Conservation (phyloP, 2,329 filamentous ascomycete genomes). For the Diplodia sapinea region DNA sequence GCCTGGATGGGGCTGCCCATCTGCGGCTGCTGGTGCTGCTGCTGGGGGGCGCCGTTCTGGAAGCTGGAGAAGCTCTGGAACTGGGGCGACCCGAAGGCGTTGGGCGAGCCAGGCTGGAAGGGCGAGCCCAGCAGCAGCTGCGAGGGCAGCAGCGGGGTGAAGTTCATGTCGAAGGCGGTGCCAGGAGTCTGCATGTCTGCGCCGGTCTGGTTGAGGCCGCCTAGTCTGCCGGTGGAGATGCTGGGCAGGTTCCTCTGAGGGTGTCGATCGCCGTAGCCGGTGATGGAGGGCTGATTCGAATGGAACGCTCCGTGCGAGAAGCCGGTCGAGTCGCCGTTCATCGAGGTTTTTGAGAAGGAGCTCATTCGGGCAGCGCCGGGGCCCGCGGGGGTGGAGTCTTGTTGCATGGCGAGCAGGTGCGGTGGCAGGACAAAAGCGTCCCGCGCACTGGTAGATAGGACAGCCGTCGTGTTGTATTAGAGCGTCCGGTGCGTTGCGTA, state of each 20-base stretch:
- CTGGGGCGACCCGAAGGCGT: constrained; percentile 86
- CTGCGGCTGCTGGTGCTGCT: constrained; percentile 65
- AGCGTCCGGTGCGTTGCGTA: constrained; percentile 57
- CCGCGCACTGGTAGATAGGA: constrained; percentile 76
- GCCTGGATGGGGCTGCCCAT: constrained; percentile 76
- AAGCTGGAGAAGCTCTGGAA: constrained; percentile 85
- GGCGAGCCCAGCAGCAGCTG: constrained; percentile 94
- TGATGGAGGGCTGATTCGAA: constrained; percentile 73
- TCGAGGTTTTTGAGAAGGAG: constrained; percentile 77
- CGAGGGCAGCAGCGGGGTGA: constrained; percentile 92
- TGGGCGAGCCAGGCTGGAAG: constrained; percentile 93
- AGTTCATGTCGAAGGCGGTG: constrained; percentile 96
- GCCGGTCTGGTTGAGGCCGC: constrained; percentile 60
- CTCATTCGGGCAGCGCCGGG: constrained; percentile 62
- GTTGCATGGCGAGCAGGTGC: constrained; percentile 91
- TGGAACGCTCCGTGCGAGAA: constrained; percentile 93
- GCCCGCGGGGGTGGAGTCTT: constrained; percentile 68
- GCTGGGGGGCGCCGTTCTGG: constrained; percentile 60
- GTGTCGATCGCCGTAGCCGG: constrained; percentile 85
- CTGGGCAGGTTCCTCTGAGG: constrained; percentile 86
- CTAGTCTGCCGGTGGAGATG: constrained; percentile 83
- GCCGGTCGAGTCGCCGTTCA: constrained; percentile 74
- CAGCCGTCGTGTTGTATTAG: constrained; percentile 78
- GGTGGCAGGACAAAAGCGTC: constrained; percentile 83
- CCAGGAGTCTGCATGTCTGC: constrained; percentile 85